phyloP scores from a whole-genome alignment of 331 rosid genomes.

The Quercus tomentella region DNA sequence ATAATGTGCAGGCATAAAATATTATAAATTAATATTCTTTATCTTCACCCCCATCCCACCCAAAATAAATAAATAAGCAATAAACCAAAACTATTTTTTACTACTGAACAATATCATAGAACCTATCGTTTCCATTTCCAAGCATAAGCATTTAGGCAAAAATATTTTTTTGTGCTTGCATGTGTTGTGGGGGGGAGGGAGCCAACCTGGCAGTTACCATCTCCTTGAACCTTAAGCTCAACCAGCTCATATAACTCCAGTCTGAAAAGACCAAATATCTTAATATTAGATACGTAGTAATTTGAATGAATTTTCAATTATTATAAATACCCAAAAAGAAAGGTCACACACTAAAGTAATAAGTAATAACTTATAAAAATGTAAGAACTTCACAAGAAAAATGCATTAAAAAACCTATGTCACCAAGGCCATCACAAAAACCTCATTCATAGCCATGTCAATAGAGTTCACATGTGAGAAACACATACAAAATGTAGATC shows the following conservation, averaged over 20 bases:
- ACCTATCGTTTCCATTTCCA: not conserved
- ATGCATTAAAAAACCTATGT: not conserved
- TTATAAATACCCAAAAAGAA: not conserved
- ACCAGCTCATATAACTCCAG: slow-evolving; percentile 84
- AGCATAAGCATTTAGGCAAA: not conserved
- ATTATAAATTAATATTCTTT: not conserved
- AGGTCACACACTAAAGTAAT: not conserved
- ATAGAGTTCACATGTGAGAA: not conserved
- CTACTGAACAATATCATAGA: not conserved
- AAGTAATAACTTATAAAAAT: not conserved
- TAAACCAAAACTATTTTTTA: not conserved
- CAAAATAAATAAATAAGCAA: not conserved
- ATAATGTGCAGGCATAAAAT: not conserved
- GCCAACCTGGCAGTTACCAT: slow-evolving; percentile 97
- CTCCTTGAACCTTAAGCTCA: slow-evolving; percentile 83
- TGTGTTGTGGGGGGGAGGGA: not conserved
- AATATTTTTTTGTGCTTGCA: not conserved
- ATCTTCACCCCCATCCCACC: not conserved
- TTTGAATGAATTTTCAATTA: not conserved
- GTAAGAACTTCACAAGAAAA: not conserved
- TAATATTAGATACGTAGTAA: slow-evolving; percentile 12
- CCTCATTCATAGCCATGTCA: not conserved
- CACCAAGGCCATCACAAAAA: not conserved
- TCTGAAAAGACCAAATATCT: slow-evolving; percentile 38
- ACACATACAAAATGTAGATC: not conserved